A percentile compares a stretch with the other conserved stretches of the same genome.
Conservation (phyloP, 2,329 filamentous ascomycete genomes). For the Botryosphaeria dothidea region DNA sequence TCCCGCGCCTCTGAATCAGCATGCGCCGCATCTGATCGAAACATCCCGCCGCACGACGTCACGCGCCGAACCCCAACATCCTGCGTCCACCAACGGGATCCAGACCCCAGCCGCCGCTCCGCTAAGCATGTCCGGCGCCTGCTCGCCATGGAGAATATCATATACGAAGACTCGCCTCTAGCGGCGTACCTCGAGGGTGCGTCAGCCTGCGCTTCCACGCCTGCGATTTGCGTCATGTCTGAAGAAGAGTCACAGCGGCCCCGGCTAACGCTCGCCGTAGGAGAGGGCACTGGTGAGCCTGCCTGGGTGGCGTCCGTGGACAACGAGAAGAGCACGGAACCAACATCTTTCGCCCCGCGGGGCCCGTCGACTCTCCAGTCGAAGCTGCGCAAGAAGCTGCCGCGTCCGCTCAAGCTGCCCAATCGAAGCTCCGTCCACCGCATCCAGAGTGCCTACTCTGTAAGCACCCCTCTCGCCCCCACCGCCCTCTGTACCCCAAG, state of each 20-base stretch:
- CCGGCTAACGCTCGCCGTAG: conserved; percentile 31
- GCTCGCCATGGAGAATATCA: conserved; percentile 75
- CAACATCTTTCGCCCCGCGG: conserved; percentile 49
- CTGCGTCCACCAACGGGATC: neutral
- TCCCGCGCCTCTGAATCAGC: conserved; percentile 9
- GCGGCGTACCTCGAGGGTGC: conserved; percentile 87
- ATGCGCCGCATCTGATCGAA: conserved; percentile 16
- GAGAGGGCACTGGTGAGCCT: conserved; percentile 33
- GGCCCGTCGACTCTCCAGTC: conserved; percentile 51
- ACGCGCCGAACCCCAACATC: neutral
- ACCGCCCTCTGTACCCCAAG: conserved; percentile 22
- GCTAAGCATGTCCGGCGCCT: conserved; percentile 23
- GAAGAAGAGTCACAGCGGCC: conserved; percentile 14
- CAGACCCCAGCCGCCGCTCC: conserved; percentile 4
- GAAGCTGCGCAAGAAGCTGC: conserved; percentile 51
- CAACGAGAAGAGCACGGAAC: neutral
- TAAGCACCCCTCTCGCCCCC: conserved; percentile 24
- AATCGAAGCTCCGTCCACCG: conserved; percentile 40
- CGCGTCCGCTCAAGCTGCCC: conserved; percentile 46
- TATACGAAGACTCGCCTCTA: conserved; percentile 84
- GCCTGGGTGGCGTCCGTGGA: conserved; percentile 18
- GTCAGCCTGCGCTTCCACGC: conserved; percentile 28
- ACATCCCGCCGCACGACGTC: conserved; percentile 15
- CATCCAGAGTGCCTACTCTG: conserved; percentile 41
- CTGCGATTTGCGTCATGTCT: conserved; percentile 21